Conservation (phyloP, 495 filamentous ascomycete species). For the Hypoxylon fragiforme region DNA sequence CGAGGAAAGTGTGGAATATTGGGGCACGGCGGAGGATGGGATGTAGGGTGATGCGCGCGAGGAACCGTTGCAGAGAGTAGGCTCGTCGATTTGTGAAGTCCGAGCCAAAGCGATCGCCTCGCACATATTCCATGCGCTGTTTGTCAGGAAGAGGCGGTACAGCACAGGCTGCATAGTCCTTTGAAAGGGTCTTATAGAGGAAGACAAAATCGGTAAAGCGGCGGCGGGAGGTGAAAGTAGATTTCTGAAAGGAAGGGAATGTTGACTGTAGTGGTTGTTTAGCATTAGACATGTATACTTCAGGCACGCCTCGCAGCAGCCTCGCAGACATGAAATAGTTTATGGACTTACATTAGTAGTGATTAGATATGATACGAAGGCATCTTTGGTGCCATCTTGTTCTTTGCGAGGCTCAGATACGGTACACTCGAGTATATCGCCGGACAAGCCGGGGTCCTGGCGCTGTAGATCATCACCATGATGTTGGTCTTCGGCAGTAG, state of each 20-base stretch:
- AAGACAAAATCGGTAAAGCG: slow-evolving; percentile 98
- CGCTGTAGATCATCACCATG: slow-evolving; percentile 36
- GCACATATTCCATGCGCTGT: slow-evolving; percentile 97
- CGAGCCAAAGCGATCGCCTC: slow-evolving; percentile 88
- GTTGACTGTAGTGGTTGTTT: slow-evolving; percentile 66
- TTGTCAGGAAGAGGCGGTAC: slow-evolving; percentile 96
- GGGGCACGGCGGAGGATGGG: slow-evolving; percentile 83
- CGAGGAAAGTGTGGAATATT: slow-evolving; percentile 85
- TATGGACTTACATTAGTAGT: slow-evolving; percentile 74
- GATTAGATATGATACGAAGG: slow-evolving; percentile 92
- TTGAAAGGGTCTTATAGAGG: slow-evolving; percentile 83
- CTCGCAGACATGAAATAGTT: background rate
- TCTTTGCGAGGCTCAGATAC: slow-evolving; percentile 86
- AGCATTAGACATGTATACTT: no score
- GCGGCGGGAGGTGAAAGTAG: slow-evolving; percentile 74
- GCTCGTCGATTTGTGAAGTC: slow-evolving; percentile 92
- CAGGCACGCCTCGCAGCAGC: no score
- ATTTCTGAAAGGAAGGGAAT: slow-evolving; percentile 86
- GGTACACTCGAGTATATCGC: slow-evolving; percentile 79
- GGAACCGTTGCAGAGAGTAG: slow-evolving; percentile 88
- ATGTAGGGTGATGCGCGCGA: slow-evolving; percentile 83
- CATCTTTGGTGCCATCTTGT: slow-evolving; percentile 95
- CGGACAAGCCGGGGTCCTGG: slow-evolving; percentile 70
- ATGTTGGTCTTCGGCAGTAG: slow-evolving; percentile 32
- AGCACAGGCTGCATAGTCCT: slow-evolving; percentile 86